These are phyloP conservation scores for Pleoardoris graminearum DNA, from an alignment of 2,329 filamentous ascomycete species.

Conservation along the genomic window DNA sequence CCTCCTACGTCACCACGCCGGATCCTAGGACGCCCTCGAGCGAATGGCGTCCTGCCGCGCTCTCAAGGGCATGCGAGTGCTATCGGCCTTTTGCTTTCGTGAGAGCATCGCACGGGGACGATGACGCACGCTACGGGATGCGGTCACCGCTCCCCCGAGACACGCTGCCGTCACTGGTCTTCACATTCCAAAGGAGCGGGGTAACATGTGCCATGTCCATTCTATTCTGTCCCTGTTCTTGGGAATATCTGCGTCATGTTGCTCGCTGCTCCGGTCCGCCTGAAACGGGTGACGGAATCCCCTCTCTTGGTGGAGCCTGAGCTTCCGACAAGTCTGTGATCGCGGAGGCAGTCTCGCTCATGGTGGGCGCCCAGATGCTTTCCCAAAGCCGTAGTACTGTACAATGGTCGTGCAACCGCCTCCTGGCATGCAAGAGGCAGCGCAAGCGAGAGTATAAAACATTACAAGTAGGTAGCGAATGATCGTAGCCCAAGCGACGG, in stretches of 20 bases:
- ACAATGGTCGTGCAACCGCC: conserved; percentile 41
- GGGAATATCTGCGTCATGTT: conserved; percentile 29
- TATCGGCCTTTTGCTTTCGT: too few species aligned
- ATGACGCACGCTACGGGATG: too few species aligned
- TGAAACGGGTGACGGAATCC: conserved; percentile 16
- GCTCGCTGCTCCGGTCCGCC: conserved; percentile 21
- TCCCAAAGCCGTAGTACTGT: conserved; percentile 28
- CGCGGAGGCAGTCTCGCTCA: conserved; percentile 1
- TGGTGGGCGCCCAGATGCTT: neutral
- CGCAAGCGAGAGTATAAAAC: conserved; percentile 45
- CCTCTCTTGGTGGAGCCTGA: conserved; percentile 11
- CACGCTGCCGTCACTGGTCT: conserved; percentile 1
- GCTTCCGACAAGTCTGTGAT: conserved; percentile 12
- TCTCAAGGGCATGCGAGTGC: neutral
- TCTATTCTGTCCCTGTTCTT: conserved; percentile 25
- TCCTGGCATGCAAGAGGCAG: conserved; percentile 12
- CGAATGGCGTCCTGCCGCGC: conserved; percentile 1
- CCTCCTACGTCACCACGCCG: conserved; percentile 4
- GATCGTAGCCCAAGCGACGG: conserved; percentile 30
- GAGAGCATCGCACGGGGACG: neutral
- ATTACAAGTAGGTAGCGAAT: conserved; percentile 44
- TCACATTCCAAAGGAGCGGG: neutral
- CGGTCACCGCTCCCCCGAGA: neutral
- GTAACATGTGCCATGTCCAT: conserved; percentile 15
- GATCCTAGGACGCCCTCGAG: neutral